These are phyloP conservation scores for Chamaenerion angustifolium DNA, from an alignment of 345 rosid genomes.

Conservation along the genomic window DNA sequence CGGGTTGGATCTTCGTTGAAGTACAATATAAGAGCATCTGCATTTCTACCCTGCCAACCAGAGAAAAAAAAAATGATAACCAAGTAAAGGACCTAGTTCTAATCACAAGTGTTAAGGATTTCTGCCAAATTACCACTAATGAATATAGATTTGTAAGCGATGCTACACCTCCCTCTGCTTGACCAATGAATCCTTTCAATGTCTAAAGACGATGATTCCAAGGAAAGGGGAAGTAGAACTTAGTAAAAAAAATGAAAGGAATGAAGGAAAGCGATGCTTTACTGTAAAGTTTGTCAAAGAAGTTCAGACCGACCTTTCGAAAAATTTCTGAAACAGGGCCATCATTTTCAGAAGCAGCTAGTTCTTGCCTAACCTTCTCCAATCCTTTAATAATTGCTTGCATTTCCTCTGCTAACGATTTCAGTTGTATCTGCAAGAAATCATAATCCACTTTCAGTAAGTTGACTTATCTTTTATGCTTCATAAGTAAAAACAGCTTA, in stretches of 20 bases:
- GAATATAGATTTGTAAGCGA: slow-evolving; percentile 65
- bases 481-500: slow-evolving; percentile 4
- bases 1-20: slow-evolving; percentile 98
- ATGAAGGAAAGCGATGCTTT: neutral
- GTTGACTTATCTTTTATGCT: slow-evolving; percentile 3
- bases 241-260: neutral
- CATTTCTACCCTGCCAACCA: slow-evolving; percentile 80
- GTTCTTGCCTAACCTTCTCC: slow-evolving; percentile 87
- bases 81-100: neutral
- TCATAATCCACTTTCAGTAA: slow-evolving; percentile 5
- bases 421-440: slow-evolving; percentile 78
- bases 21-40: slow-evolving; percentile 92
- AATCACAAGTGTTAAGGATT: slow-evolving; percentile 3
- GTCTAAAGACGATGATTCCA: slow-evolving; percentile 24
- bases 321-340: slow-evolving; percentile 94
- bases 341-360: slow-evolving; percentile 72
- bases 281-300: too few relatives aligned
- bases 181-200: slow-evolving; percentile 55
- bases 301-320: slow-evolving; percentile 25
- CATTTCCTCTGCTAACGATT: slow-evolving; percentile 96
- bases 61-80: neutral
- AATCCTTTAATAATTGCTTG: slow-evolving; percentile 92
- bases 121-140: slow-evolving; percentile 51
- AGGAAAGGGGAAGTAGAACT: neutral
- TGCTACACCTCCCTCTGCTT: slow-evolving; percentile 71